These are phyloP conservation scores for Suillus spraguei DNA, from an alignment of 768 basidiomycete species.

Conservation along the genomic window DNA sequence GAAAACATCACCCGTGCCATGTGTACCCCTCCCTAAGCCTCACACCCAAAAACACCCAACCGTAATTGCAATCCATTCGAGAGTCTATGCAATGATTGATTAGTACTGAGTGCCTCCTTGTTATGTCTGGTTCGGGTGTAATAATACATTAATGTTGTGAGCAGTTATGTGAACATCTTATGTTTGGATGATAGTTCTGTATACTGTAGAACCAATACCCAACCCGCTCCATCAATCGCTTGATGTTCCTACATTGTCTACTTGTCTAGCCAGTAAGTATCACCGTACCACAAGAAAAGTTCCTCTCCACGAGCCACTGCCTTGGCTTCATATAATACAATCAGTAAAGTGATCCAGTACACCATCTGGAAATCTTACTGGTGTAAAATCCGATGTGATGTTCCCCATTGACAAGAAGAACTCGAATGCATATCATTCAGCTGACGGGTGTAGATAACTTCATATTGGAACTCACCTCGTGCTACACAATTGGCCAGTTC, in stretches of 20 bases:
- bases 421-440: slow-evolving; percentile 18
- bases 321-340: slow-evolving; percentile 15
- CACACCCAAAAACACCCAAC: no score
- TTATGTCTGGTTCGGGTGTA: slow-evolving; percentile 19
- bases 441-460: background rate
- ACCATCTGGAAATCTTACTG: slow-evolving; percentile 27
- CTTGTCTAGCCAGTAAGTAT: slow-evolving; percentile 25
- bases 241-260: background rate
- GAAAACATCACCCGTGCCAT: no score
- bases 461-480: slow-evolving; percentile 23
- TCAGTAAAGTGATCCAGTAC: background rate
- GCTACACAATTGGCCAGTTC: slow-evolving; percentile 25
- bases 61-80: slow-evolving; percentile 98
- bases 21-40: no score
- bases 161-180: background rate
- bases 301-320: slow-evolving; percentile 35
- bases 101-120: slow-evolving; percentile 66
- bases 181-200: slow-evolving; percentile 57
- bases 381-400: slow-evolving; percentile 39
- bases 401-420: slow-evolving; percentile 34
- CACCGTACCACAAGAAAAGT: slow-evolving; percentile 39
- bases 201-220: background rate
- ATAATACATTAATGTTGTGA: background rate
- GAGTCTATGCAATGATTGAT: slow-evolving; percentile 73
- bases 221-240: background rate